These are phyloP conservation scores for Wallacemonas sp. DNA, from an alignment of 208 protist species.

Conservation along the genomic window DNA sequence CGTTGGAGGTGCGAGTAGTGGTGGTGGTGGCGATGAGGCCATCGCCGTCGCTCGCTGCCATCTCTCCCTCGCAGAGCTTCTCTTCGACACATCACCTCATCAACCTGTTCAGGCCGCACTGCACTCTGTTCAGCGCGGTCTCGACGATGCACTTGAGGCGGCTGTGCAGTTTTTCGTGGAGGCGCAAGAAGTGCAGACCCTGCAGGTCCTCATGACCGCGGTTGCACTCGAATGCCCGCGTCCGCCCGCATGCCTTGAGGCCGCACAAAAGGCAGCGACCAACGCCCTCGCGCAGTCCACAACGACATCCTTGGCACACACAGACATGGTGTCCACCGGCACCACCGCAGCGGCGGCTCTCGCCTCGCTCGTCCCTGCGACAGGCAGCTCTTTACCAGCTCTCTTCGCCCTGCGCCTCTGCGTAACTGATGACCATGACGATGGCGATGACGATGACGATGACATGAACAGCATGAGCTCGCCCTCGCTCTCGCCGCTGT, in stretches of 20 bases:
- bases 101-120: not conserved
- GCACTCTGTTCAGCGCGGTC: not conserved
- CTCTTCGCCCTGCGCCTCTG: not conserved
- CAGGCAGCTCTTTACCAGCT: not conserved
- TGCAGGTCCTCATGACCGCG: conserved; percentile 3
- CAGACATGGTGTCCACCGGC: not conserved
- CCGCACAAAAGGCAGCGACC: not conserved
- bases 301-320: not conserved
- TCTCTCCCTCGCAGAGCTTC: not conserved
- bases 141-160: not conserved
- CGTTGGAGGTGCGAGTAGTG: too few species aligned
- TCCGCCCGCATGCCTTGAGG: not conserved
- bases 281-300: too few species aligned
- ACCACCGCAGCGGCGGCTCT: not conserved
- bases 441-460: not conserved
- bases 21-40: not conserved
- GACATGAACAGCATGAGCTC: too few species aligned
- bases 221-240: not conserved
- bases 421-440: not conserved
- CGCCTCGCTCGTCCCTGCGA: not conserved
- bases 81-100: not conserved
- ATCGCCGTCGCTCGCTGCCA: not conserved
- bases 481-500: not conserved
- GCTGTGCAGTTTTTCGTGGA: not conserved
- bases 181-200: conserved; percentile 11